Evolutionary conservation across 2,329 filamentous ascomycete species (phyloP).

Genomic region (Colletotrichum tamarilloi): DNA sequence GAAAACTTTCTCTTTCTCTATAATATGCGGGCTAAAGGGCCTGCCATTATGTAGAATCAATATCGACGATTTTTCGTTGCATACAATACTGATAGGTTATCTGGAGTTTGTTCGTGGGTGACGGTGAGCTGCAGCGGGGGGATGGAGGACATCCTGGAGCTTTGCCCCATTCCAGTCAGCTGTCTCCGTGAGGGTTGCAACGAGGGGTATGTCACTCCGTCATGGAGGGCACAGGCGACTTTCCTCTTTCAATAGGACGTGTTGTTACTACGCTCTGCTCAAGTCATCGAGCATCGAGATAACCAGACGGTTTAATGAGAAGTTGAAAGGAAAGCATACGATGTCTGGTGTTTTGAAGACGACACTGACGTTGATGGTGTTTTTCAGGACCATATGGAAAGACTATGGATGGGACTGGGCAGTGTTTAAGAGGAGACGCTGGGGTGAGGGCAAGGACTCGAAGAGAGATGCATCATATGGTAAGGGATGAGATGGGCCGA

Average conservation of each 20-base stretch:
- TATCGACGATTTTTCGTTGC: conserved; percentile 14
- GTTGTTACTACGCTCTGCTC: not conserved
- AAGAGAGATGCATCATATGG: not conserved
- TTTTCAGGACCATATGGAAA: not conserved
- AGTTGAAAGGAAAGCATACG: not conserved
- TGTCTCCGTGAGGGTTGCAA: not conserved
- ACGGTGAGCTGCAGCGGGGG: not conserved
- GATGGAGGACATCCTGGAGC: not conserved
- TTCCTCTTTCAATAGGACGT: not conserved
- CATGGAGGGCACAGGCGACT: not conserved
- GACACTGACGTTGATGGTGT: not conserved
- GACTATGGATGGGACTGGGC: not conserved
- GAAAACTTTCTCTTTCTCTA: conserved; percentile 12
- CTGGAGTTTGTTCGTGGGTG: too few relatives aligned
- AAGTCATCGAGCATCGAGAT: not conserved
- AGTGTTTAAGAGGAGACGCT: not conserved
- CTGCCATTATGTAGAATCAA: conserved; percentile 29
- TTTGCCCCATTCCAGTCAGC: conserved; percentile 16
- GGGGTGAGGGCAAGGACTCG: too few relatives aligned
- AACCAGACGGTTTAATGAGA: not conserved
- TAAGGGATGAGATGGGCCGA: not conserved
- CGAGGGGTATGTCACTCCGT: not conserved
- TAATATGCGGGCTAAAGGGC: conserved; percentile 12
- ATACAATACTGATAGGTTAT: not conserved
- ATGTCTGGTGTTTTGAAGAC: not conserved